phyloP scores from a whole-genome alignment of 2,329 filamentous ascomycete species.

The Colletotrichum echinochloae region DNA sequence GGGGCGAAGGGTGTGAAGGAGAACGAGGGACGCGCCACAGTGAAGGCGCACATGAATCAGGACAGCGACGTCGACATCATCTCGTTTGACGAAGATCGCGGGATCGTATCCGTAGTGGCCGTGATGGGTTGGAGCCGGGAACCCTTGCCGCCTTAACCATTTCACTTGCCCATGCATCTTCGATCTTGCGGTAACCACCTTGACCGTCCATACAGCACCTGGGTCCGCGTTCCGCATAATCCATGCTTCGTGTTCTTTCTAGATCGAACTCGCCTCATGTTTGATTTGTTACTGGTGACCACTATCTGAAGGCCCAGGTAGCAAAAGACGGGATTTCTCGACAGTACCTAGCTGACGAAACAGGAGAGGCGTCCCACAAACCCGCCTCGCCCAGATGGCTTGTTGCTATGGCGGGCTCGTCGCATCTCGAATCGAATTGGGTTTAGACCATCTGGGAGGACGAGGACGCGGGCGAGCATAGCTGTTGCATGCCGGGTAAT shows the following conservation, averaged over 20 bases:
- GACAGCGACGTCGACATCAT: slow-evolving; percentile 22
- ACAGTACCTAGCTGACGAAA: slow-evolving; percentile 2
- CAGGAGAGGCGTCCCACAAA: slow-evolving; percentile 8
- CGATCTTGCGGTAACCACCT: background rate
- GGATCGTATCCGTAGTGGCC: slow-evolving; percentile 16
- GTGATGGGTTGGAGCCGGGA: background rate
- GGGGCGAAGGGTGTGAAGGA: background rate
- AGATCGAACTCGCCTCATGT: slow-evolving; percentile 17
- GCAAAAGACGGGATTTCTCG: background rate
- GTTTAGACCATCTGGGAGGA: slow-evolving; percentile 15
- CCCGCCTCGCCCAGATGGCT: slow-evolving; percentile 8
- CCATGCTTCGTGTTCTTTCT: slow-evolving; percentile 1
- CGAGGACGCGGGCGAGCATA: slow-evolving; percentile 5
- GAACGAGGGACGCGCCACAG: slow-evolving; percentile 16
- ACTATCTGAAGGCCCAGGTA: background rate
- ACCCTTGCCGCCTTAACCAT: slow-evolving; percentile 3
- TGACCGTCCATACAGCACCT: background rate
- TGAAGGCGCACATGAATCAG: background rate
- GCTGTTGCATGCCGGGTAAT: background rate
- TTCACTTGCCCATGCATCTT: background rate
- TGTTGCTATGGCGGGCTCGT: slow-evolving; percentile 8
- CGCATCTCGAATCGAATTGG: background rate
- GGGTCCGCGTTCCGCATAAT: slow-evolving; percentile 4
- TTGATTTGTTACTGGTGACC: background rate
- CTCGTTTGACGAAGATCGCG: slow-evolving; percentile 29